Conservation (phyloP, 257 asterid species). For the Euphrasia confusa region DNA sequence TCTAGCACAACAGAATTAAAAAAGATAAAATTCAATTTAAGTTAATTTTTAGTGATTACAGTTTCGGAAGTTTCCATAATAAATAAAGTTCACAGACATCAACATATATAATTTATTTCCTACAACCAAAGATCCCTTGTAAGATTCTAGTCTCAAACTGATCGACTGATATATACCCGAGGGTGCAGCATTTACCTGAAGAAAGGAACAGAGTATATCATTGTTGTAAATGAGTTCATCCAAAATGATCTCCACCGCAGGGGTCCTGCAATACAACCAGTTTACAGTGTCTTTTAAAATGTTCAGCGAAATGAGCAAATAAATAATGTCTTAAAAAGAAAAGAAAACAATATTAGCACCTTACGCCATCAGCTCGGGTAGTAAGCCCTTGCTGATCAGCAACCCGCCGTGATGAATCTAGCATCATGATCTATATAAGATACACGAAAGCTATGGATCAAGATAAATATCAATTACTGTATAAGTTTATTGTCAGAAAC, state of each 20-base stretch:
- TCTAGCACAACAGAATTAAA: background rate
- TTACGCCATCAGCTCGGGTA: constrained; percentile 76
- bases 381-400: constrained; percentile 73
- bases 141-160: constrained; percentile 13
- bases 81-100: background rate
- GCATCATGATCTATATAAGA: constrained; percentile 67
- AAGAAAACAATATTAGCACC: constrained; percentile 37
- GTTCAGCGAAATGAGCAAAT: background rate
- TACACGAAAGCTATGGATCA: constrained; percentile 22
- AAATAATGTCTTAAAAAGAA: background rate
- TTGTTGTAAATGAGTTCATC: constrained; percentile 65
- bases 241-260: constrained; percentile 65
- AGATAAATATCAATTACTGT: constrained; percentile 9
- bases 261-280: constrained; percentile 57
- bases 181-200: constrained; percentile 41
- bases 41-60: background rate
- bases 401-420: constrained; percentile 54
- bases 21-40: background rate
- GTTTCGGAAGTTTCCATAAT: background rate
- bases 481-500: constrained; percentile 21
- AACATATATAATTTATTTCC: background rate
- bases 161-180: too few species aligned
- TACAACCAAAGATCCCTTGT: background rate
- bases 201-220: constrained; percentile 55
- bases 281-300: constrained; percentile 12